Evolutionary conservation across 2,329 filamentous ascomycete genomes (phyloP), one percentile per base, ranked within the genome.

Genomic region (Clonostachys rhizophaga): DNA sequence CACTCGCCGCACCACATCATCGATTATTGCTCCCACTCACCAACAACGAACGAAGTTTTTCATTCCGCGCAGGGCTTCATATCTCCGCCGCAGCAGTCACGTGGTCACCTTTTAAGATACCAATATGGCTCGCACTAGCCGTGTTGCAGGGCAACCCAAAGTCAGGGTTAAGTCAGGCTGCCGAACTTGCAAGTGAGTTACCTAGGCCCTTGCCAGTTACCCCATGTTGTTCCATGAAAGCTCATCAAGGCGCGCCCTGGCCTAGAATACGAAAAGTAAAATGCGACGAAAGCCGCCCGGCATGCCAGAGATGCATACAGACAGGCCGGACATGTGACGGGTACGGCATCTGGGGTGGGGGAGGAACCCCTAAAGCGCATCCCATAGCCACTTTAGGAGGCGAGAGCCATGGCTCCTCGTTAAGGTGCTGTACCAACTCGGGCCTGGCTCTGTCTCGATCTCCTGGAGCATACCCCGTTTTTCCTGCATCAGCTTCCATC

Each of bases 211-310:
- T 14, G 41, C 20, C 41, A 17, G 6, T 17, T 42, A 14, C 16
- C 16, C 16, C 17, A 14, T 9, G 18, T 6, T 30, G 14, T 17
- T 30, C 42, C 5, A 30, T 13, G 16, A 8, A n/a, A 18, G 11
- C 6, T 24, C 18, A 35, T 12, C 7, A 6, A 5, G 37, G 3
- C 34, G 24, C 11, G 42, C 30, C 34, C 33, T 34, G 12, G 20
- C 2, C 10, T 45, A 61, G 61, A 43, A 52, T 53, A 33, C 56
- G 62, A 17, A 58, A 55, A 42, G 54, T 65, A 41, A 65, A 64
- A 47, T 65, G 63, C 20, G 63, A 65, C 34, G 63, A 65, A 50
- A 53, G 48, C 5, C 52, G 54, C 20, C 62, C 62, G 3, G 41
- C 52, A 1, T 65, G 63, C 41, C 45, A 48, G 7, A 53, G 61